These are phyloP conservation scores for Tagetes patula DNA, from an alignment of 129 eudicot genomes.

Conservation along the genomic window DNA sequence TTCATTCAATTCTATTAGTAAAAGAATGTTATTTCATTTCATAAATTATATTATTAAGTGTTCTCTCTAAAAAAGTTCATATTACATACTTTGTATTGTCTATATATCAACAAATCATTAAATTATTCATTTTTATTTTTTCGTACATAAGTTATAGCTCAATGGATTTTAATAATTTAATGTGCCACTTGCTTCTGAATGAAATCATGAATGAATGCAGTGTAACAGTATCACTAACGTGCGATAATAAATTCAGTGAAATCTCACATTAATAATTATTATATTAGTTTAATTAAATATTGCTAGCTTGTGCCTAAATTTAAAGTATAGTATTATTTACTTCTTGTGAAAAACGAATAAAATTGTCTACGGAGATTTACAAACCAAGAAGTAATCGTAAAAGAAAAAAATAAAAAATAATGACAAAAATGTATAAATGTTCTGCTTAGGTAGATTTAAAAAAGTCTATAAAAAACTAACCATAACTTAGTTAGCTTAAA, in stretches of 20 bases:
- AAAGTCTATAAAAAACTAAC: too few species aligned
- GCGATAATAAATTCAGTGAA: not conserved
- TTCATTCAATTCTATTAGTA: too few species aligned
- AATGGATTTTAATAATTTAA: not conserved
- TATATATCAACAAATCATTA: not conserved
- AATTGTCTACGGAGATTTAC: too few species aligned
- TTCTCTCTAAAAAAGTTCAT: not conserved
- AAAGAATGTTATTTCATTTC: too few species aligned
- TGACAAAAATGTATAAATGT: too few species aligned
- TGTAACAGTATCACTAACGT: not conserved
- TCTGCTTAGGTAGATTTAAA: too few species aligned
- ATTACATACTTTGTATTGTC: not conserved
- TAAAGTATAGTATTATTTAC: not conserved
- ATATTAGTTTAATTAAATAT: too few species aligned
- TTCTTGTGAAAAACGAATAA: too few species aligned
- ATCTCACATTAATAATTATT: not conserved
- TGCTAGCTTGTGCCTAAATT: too few species aligned
- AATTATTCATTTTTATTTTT: not conserved
- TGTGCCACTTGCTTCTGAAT: not conserved
- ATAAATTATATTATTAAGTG: not conserved
- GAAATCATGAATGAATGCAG: not conserved
- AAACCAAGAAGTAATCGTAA: too few species aligned
- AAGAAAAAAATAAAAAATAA: too few species aligned
- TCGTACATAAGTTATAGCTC: not conserved
- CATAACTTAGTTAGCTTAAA: too few species aligned